Evolutionary conservation across 2,329 filamentous ascomycete species (phyloP), one percentile per base, ranked within the genome.

Genomic region (Penicillium carneum): DNA sequence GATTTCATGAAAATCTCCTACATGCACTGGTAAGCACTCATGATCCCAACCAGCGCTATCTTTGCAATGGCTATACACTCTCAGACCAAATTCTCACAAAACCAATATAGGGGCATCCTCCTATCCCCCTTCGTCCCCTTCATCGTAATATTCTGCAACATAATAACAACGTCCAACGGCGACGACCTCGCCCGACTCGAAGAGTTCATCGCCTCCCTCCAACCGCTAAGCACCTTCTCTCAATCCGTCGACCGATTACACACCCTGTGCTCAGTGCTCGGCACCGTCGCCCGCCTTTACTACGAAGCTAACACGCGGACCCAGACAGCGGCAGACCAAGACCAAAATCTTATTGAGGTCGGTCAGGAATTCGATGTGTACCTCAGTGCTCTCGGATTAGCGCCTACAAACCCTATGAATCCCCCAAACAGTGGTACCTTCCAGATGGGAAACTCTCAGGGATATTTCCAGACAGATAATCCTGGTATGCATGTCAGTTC

Each of bases 281-380:
- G 83, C 62, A 85, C 85, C 57, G 85, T 90, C 6, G 86, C 87
- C 7, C 80, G 80, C 46, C 76, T 88, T 4, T 90, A 90, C 65
- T 79, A 89, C 6, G 84, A 88, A 68, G 84, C 87, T 29, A 88
- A 87, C 65, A 82, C 86, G 26, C 87, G 86, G 69, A 77, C 78
- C 18, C 78, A 76, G 65, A 81, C 85, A 50, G 76, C 79, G 51
- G 76, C 80, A 39, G 79, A 83, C 62, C 76, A 80, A 38, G 79
- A 83, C 63, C 77, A 82, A 45, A 76, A 77, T 50, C 79, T 84
- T 70, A 77, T 76, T 3, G 81, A 82, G 6, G 83, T 86, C 2
- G 84, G 84, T 1, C 81, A 85, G 59, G 84, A 87, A 67, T 88
- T 90, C 62, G 86, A 90, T 65, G 84, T 85, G 59, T 90, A 89